Conservation (phyloP, 208 protist genomes). For the Giardia muris region DNA sequence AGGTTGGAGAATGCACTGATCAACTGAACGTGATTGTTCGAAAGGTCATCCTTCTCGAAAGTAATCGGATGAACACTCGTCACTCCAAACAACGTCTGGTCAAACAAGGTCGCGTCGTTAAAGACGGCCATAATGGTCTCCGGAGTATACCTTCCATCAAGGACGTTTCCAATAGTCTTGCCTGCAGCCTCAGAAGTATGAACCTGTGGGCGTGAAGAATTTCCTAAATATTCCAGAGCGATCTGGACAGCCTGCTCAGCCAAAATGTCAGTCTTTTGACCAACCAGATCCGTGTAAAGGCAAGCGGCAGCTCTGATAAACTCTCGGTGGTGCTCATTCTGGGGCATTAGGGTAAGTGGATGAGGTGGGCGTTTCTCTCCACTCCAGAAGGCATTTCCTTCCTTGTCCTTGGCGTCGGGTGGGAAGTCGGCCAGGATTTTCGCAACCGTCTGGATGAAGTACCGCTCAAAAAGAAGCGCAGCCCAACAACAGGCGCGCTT, state of each 20-base stretch:
- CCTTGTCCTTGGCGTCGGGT: conserved; percentile 66
- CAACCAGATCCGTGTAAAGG: not conserved
- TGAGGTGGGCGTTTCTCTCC: conserved; percentile 62
- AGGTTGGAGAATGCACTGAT: conserved; percentile 68
- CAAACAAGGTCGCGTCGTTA: not conserved
- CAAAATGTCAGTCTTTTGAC: not conserved
- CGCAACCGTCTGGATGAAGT: conserved; percentile 72
- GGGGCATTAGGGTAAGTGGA: not conserved
- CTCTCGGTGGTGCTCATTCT: not conserved
- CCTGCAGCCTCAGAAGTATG: not conserved
- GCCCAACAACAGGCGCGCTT: not conserved
- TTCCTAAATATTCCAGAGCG: not conserved
- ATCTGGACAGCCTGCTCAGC: not conserved
- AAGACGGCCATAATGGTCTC: not conserved
- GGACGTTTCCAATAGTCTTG: not conserved
- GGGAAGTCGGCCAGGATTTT: conserved; percentile 92
- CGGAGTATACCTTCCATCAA: not conserved
- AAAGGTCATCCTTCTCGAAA: conserved; percentile 77
- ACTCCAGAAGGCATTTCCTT: conserved; percentile 60
- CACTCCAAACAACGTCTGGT: not conserved
- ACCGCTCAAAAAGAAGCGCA: conserved; percentile 10
- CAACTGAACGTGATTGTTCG: conserved; percentile 73
- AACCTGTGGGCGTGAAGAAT: not conserved
- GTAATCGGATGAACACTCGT: not conserved
- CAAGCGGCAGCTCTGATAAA: not conserved